Evolutionary conservation across 2,329 filamentous ascomycete genomes (phyloP).

Genomic region (Emydomyces testavorans): DNA sequence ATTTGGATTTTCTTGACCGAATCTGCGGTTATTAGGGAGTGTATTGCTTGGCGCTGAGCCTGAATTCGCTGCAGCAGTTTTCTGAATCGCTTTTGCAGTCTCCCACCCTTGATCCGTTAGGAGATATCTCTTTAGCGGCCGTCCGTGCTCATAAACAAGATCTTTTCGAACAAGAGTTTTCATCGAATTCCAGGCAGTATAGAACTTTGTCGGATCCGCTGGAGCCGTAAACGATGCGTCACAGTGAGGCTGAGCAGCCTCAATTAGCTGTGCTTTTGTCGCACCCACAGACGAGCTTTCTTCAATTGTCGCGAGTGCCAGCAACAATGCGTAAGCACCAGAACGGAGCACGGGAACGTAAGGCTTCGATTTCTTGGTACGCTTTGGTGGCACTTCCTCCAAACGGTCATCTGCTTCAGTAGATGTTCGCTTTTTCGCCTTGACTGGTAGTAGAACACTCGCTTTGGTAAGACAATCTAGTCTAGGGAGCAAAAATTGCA

Average conservation of each 20-base stretch:
- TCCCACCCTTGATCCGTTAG: conserved; percentile 71
- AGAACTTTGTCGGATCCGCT: conserved; percentile 55
- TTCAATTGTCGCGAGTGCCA: conserved; percentile 52
- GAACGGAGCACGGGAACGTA: conserved; percentile 65
- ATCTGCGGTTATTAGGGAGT: neutral
- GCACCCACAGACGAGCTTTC: conserved; percentile 47
- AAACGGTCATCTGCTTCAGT: conserved; percentile 20
- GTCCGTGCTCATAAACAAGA: conserved; percentile 58
- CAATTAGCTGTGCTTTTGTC: conserved; percentile 57
- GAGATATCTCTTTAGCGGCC: conserved; percentile 55
- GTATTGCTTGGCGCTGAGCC: neutral
- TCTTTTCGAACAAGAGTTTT: conserved; percentile 63
- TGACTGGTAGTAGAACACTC: conserved; percentile 11
- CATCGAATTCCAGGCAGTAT: conserved; percentile 76
- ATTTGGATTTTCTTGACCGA: neutral
- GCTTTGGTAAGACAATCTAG: neutral
- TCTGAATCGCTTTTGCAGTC: conserved; percentile 50
- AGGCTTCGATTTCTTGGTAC: conserved; percentile 44
- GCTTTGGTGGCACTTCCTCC: conserved; percentile 43
- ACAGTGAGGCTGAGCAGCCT: conserved; percentile 57
- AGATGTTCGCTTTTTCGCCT: conserved; percentile 24
- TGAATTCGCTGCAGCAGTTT: neutral
- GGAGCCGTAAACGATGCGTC: conserved; percentile 62
- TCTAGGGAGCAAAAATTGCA: neutral
- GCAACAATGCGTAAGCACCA: conserved; percentile 59